These are phyloP conservation scores for Emmonsia crescens DNA, from an alignment of 2,329 filamentous ascomycete genomes.

Conservation along the genomic window DNA sequence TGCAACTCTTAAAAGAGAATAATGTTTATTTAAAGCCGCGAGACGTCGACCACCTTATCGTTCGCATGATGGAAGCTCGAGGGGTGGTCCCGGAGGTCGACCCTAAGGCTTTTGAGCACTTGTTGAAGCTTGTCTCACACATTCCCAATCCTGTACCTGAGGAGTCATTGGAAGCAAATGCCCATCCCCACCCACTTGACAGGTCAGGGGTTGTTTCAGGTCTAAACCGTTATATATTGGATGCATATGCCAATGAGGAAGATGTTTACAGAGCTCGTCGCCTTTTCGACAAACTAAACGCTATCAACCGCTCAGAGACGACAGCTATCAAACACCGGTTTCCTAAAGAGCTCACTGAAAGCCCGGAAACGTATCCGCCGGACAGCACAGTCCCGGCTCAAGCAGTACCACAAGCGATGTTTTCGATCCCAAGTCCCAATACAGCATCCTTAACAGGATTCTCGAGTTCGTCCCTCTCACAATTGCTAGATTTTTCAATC, in stretches of 20 bases:
- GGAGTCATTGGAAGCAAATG: not conserved
- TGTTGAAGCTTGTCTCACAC: conserved; percentile 19
- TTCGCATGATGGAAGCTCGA: conserved; percentile 43
- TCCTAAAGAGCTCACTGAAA: not conserved
- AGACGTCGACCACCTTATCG: conserved; percentile 29
- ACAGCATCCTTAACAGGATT: conserved; percentile 17
- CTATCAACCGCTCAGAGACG: not conserved
- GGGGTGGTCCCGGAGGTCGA: conserved; percentile 35
- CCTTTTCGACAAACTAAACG: conserved; percentile 8
- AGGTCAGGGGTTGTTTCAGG: conserved; percentile 10
- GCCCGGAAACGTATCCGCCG: not conserved
- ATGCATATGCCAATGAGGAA: conserved; percentile 10
- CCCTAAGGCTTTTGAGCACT: conserved; percentile 34
- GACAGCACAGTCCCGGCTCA: not conserved
- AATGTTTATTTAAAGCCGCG: conserved; percentile 21
- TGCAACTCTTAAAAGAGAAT: conserved; percentile 29
- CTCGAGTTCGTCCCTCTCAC: conserved; percentile 38
- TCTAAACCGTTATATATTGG: conserved; percentile 12
- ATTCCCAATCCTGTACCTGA: not conserved
- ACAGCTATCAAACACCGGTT: not conserved
- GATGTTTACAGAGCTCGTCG: conserved; percentile 9
- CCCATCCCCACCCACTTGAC: not conserved
- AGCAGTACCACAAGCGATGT: not conserved
- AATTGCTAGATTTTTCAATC: conserved; percentile 41
- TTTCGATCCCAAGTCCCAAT: not conserved